These are phyloP conservation scores for Arthroderma sp. DNA, from an alignment of 2,329 filamentous ascomycete genomes.

Conservation along the genomic window DNA sequence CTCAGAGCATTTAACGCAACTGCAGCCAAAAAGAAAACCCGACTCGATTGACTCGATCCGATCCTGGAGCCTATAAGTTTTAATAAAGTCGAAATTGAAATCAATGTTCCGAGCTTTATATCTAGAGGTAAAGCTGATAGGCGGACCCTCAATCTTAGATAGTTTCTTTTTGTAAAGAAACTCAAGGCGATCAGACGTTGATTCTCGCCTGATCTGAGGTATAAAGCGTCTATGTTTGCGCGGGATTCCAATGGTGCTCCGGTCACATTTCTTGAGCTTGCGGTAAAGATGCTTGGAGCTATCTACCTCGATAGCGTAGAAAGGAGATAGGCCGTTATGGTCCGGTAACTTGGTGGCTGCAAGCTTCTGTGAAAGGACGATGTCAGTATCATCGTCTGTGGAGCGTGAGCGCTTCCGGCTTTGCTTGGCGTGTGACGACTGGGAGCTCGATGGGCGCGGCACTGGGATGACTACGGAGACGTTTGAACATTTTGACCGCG, in stretches of 20 bases:
- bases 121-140: constrained; percentile 17
- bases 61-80: constrained; percentile 25
- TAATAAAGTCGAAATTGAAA: constrained; percentile 31
- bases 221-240: neutral
- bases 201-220: neutral
- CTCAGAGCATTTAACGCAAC: constrained; percentile 22
- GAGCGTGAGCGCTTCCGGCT: neutral
- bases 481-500: neutral
- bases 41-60: constrained; percentile 21
- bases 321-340: neutral
- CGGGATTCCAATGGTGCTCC: neutral
- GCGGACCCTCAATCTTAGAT: constrained; percentile 20
- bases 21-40: constrained; percentile 26
- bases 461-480: neutral
- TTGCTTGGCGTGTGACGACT: neutral
- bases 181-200: neutral
- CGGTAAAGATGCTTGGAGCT: neutral
- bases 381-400: neutral
- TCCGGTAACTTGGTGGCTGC: neutral
- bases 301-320: neutral
- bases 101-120: constrained; percentile 16
- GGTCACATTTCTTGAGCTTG: neutral
- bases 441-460: neutral
- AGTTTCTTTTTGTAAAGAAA: constrained; percentile 19
- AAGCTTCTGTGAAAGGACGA: neutral